These are phyloP conservation scores for Scheffersomyces amazonensis DNA, from an alignment of 805 yeast genomes.

Conservation along the genomic window DNA sequence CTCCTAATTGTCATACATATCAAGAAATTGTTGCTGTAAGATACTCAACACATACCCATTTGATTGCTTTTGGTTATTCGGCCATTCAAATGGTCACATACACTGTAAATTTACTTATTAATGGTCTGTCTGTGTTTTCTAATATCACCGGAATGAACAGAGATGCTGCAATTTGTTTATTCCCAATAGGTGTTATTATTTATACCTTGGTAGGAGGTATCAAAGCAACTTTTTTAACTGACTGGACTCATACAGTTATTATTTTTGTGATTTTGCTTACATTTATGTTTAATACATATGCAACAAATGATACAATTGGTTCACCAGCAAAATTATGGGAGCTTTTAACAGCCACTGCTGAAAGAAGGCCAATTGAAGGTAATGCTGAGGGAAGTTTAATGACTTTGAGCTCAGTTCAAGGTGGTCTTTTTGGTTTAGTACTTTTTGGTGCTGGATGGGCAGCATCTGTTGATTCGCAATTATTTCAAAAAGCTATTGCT, in stretches of 20 bases:
- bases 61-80: conserved; percentile 71
- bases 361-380: conserved; percentile 66
- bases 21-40: conserved; percentile 79
- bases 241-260: conserved; percentile 46
- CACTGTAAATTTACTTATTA: conserved; percentile 87
- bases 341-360: conserved; percentile 58
- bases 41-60: conserved; percentile 75
- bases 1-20: conserved; percentile 91
- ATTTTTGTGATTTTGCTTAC: conserved; percentile 72
- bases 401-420: conserved; percentile 82
- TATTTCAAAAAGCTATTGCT: conserved; percentile 87
- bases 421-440: conserved; percentile 86
- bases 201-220: conserved; percentile 45
- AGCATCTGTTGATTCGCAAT: conserved; percentile 81
- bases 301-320: conserved; percentile 68
- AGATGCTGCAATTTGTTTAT: conserved; percentile 75
- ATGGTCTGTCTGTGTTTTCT: conserved; percentile 80
- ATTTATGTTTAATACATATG: conserved; percentile 79
- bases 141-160: conserved; percentile 78
- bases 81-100: conserved; percentile 85
- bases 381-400: conserved; percentile 84
- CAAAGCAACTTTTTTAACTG: conserved; percentile 45
- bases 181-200: conserved; percentile 72
- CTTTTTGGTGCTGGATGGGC: conserved; percentile 89
- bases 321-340: conserved; percentile 84